phyloP scores from a whole-genome alignment of 768 basidiomycete genomes.

The Favolaschia claudopus region DNA sequence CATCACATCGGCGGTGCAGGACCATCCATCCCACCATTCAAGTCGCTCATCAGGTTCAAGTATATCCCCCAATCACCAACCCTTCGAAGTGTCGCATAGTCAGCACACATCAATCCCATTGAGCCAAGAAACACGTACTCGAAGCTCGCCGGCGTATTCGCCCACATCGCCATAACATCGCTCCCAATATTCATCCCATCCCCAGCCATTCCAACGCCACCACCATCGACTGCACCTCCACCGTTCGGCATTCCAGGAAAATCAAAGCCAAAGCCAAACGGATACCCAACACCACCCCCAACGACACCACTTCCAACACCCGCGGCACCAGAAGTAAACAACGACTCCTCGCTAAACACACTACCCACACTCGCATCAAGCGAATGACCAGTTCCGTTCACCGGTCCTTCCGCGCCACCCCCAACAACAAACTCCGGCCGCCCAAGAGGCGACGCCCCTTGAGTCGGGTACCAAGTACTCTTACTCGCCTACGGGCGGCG shows the following conservation, averaged over 20 bases:
- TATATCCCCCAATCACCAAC: too few relatives aligned
- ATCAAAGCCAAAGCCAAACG: too few relatives aligned
- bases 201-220: not conserved
- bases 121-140: not conserved
- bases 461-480: not conserved
- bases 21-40: too few relatives aligned
- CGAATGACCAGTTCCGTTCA: not conserved
- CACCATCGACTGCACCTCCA: not conserved
- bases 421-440: not conserved
- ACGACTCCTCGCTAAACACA: not conserved
- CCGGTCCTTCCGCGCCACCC: not conserved
- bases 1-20: too few relatives aligned
- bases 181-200: not conserved
- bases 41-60: too few relatives aligned
- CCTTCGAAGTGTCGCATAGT: too few relatives aligned
- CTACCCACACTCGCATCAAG: not conserved
- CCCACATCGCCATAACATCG: not conserved
- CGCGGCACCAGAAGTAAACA: too few relatives aligned
- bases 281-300: too few relatives aligned
- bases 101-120: too few relatives aligned
- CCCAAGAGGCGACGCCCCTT: not conserved
- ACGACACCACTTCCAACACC: too few relatives aligned
- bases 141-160: conserved; percentile 4
- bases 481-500: not conserved
- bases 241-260: too few relatives aligned